Evolutionary conservation across 2,329 filamentous ascomycete genomes (phyloP), one percentile per base, ranked within the genome.

Genomic region (Stromatinia cepivora): DNA sequence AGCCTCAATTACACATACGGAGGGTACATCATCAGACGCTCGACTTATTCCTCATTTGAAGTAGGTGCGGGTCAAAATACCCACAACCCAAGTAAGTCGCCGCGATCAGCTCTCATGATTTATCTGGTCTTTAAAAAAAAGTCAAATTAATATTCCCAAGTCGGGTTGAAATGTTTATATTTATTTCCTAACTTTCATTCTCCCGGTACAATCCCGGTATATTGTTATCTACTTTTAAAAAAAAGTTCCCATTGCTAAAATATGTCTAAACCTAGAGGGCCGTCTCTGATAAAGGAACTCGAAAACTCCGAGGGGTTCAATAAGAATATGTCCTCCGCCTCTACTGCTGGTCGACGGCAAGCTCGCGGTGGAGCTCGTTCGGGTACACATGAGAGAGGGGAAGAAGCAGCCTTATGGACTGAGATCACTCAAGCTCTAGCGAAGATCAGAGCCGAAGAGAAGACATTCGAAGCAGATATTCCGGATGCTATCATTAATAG

Each of bases 401-500:
- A 72, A 53, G 71, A 72, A 42, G 52, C 64, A 50, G 67, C 59
- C 2, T 48, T 73, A 28, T 73, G 72, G 72, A 67, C 69, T 8
- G 63, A 68, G 39, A 68, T 68, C 36, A 46, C 46, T 46, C 66
- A 71, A 58, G 45, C 67, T 34, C 67, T 66, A 39, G 72, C 70
- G 15, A 71, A 69, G 48, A 64, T 69, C 39, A 66, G 67, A 59
- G 56, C 67, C 20, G 70, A 69, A n/a, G 72, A 72, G 31, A 72
- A 67, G 28, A 34, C 39, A 20, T 68, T 68, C 39, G 66, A 68
- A 42, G 48, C 36, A 5, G 62, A 69, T 15, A 39, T 74, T 6
- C 67, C 61, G 15, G 62, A 72, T 36, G 61, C 72, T 63, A 76
- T 76, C 22, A 62, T 72, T 28, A 66, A 28, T 25, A 52, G 69